These are phyloP conservation scores for Linum usitatissimum DNA, from an alignment of 345 rosid species.

Conservation along the genomic window DNA sequence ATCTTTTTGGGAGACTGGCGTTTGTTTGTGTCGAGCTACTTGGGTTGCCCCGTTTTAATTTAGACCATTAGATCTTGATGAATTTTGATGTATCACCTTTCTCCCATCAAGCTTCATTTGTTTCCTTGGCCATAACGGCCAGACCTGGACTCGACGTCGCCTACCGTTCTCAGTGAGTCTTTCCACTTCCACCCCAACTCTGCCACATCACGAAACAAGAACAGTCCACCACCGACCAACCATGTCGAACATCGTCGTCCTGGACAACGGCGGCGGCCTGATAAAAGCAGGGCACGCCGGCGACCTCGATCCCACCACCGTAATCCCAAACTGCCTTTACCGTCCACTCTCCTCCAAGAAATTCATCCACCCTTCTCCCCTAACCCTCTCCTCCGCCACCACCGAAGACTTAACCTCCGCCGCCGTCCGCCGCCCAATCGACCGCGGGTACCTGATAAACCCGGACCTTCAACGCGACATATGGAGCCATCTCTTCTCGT, in stretches of 20 bases:
- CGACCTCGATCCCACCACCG: constrained; percentile 57
- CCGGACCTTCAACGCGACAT: constrained; percentile 80
- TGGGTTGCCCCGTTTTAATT: too few relatives aligned
- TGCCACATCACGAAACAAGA: too few relatives aligned
- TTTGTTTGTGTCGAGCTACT: too few relatives aligned
- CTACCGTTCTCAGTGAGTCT: too few relatives aligned
- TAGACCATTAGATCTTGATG: too few relatives aligned
- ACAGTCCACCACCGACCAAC: background rate
- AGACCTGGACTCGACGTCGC: too few relatives aligned
- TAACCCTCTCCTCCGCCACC: constrained; percentile 18
- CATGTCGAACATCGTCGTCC: constrained; percentile 73
- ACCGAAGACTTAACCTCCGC: constrained; percentile 83
- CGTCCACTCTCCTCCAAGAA: constrained; percentile 75
- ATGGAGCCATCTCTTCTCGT: constrained; percentile 67
- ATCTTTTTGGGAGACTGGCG: too few relatives aligned
- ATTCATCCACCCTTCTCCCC: constrained; percentile 47
- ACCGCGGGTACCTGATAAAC: constrained; percentile 89
- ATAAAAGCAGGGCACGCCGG: constrained; percentile 83
- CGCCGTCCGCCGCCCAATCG: constrained; percentile 83
- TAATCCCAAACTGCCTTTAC: constrained; percentile 76
- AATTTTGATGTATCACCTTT: too few relatives aligned
- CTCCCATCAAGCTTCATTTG: too few relatives aligned
- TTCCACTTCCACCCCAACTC: too few relatives aligned
- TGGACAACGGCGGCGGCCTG: constrained; percentile 78
- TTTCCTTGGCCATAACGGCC: too few relatives aligned